phyloP scores from a whole-genome alignment of 2,329 filamentous ascomycete species.

The Colletotrichum cereale region DNA sequence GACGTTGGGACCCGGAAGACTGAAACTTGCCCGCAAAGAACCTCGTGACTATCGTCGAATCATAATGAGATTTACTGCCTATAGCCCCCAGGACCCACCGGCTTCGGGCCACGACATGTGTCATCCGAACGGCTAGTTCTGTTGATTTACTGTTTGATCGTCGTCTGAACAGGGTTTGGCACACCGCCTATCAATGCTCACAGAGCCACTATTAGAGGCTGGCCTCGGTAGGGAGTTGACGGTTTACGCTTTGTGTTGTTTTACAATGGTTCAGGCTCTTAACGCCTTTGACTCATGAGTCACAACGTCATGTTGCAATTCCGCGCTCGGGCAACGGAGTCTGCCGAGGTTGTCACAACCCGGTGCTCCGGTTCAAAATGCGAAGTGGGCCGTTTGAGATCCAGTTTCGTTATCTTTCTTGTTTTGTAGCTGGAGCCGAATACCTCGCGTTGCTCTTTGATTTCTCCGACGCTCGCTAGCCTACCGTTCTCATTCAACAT shows the following conservation, averaged over 20 bases:
- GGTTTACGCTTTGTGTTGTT: neutral
- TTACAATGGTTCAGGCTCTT: too few species aligned
- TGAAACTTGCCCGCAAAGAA: conserved; percentile 21
- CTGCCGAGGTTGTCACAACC: neutral
- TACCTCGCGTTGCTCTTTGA: neutral
- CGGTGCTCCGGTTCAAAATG: too few species aligned
- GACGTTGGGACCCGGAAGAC: neutral
- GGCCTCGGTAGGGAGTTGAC: too few species aligned
- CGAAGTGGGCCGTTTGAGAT: neutral
- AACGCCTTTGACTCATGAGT: neutral
- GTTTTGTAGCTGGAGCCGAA: neutral
- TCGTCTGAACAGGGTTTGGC: conserved; percentile 37
- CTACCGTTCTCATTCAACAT: conserved; percentile 28
- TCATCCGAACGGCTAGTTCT: conserved; percentile 35
- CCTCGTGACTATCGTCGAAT: conserved; percentile 14
- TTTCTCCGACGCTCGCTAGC: conserved; percentile 10
- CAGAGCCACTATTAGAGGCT: neutral
- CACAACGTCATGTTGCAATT: neutral
- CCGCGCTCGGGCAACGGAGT: too few species aligned
- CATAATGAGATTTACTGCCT: neutral
- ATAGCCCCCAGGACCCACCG: conserved; percentile 1
- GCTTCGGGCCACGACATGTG: conserved; percentile 22
- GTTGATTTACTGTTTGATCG: conserved; percentile 33
- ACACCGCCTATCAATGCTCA: conserved; percentile 14
- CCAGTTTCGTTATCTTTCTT: neutral